Evolutionary conservation across 768 basidiomycete genomes (phyloP).

Genomic region (Collybia mongolica): DNA sequence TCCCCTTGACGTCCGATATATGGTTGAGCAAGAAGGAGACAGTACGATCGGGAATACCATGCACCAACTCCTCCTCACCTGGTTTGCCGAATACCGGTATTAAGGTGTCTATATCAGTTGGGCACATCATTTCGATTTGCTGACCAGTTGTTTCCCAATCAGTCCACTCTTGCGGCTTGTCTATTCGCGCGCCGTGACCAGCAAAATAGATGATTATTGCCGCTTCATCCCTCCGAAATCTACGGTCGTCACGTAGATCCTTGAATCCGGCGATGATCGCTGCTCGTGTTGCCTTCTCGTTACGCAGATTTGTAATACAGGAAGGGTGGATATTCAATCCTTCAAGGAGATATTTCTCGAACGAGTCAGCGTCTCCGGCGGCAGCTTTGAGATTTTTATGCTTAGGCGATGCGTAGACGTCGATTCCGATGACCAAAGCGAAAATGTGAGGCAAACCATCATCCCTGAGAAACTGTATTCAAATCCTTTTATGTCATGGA

Average conservation of each 20-base stretch:
- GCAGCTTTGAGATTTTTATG: slow-evolving; percentile 31
- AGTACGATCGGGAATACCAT: slow-evolving; percentile 44
- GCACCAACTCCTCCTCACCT: slow-evolving; percentile 11
- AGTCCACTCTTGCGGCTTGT: slow-evolving; percentile 27
- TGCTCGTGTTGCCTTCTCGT: slow-evolving; percentile 33
- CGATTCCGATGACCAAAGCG: slow-evolving; percentile 44
- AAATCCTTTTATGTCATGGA: not conserved
- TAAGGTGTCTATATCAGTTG: slow-evolving; percentile 25
- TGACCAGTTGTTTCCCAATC: slow-evolving; percentile 23
- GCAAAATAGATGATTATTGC: slow-evolving; percentile 43
- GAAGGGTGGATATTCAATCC: slow-evolving; percentile 25
- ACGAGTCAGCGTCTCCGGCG: slow-evolving; percentile 36
- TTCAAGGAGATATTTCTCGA: slow-evolving; percentile 29
- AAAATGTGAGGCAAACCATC: slow-evolving; percentile 21
- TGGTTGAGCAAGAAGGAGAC: slow-evolving; percentile 33
- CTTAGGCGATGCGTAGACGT: slow-evolving; percentile 26
- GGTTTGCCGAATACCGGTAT: not conserved
- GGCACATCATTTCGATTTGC: slow-evolving; percentile 33
- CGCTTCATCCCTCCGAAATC: slow-evolving; percentile 19
- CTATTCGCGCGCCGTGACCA: slow-evolving; percentile 39
- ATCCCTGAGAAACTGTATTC: not conserved
- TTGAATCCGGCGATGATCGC: slow-evolving; percentile 31
- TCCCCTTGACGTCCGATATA: slow-evolving; percentile 35
- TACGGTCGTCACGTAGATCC: slow-evolving; percentile 19
- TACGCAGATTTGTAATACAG: slow-evolving; percentile 36